phyloP scores from a whole-genome alignment of 148 eudicot genomes.

The Heliosperma pusillum region DNA sequence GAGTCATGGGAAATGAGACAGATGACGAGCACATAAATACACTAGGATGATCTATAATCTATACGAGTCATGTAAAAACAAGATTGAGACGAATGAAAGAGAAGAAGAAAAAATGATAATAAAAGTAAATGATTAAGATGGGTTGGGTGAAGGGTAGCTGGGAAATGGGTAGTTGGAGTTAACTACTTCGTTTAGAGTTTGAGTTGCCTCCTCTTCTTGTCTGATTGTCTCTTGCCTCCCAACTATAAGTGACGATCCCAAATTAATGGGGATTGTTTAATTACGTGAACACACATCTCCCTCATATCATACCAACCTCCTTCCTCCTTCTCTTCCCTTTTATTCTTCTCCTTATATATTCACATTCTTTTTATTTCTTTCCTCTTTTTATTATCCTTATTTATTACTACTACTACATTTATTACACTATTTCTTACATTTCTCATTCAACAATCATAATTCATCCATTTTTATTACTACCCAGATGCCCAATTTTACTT shows the following conservation, averaged over 20 bases:
- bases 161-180: conserved; percentile 23
- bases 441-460: neutral
- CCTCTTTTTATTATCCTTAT: neutral
- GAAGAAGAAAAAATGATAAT: too few relatives aligned
- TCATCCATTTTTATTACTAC: neutral
- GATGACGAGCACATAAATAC: too few relatives aligned
- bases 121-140: too few relatives aligned
- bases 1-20: too few relatives aligned
- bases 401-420: neutral
- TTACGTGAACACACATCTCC: conserved; percentile 8
- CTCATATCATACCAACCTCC: conserved; percentile 30
- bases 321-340: neutral
- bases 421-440: neutral
- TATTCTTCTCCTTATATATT: neutral
- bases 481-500: conserved; percentile 14
- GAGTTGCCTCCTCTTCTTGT: too few relatives aligned
- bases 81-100: too few relatives aligned
- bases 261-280: conserved; percentile 23
- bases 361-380: neutral
- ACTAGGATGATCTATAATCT: too few relatives aligned
- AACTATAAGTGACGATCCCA: conserved; percentile 16
- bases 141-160: conserved; percentile 28
- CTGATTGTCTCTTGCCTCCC: neutral
- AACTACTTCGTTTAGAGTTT: too few relatives aligned
- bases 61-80: too few relatives aligned